Base-by-base conservation (phyloP, 2,329 filamentous ascomycete species). In the Ambrosiella xylebori region DNA sequence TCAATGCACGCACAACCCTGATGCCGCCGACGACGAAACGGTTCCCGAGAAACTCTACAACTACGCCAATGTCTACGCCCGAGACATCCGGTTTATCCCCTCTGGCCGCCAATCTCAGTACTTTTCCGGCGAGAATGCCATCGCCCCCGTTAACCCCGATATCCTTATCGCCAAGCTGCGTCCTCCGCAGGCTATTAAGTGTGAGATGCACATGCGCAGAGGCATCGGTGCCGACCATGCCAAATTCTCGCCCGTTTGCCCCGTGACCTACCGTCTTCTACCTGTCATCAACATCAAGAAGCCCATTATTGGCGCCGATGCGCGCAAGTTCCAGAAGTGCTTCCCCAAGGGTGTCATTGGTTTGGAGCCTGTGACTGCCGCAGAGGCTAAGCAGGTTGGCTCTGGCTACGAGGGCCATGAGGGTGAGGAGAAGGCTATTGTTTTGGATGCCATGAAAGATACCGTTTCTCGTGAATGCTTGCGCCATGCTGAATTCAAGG, bases 211-310 rank as follows among this genome's bases (percentile, higher is more conserved):
- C 74, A 93, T 91, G 73, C 83, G 95, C 73, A 95, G 96, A 73
- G 93, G 94, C 61, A 82, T 94, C 64, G 93, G 93, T 53, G 82
- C 85, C 63, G 93, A 98, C 71, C 93, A 98, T 70, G 85, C 93
- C 65, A 98, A 98, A 71, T 98, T 93, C 74, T 95, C 88, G 0
- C 93, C 93, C 52, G 93, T 97, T 40, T 90, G 91, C 2, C 96
- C 93, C 1, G 93, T 93, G 2, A 88, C 86, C 27, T 98, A 98
- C 74, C 82, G 93, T 54, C 78, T 98, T 17, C 74, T 98, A 67
- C 93, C 93, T 7, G 84, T 84, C 63, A 97, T 98, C 70, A 78
- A 79, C 63, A 97, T 98, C 67, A 74, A 78, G 50, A 74, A 78
- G 64, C 93, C 93, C 17, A 97, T 98, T 61, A 68, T 95, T 3